phyloP scores from a whole-genome alignment of 1,284 basidiomycete species.

The Hymenochaete sp. region DNA sequence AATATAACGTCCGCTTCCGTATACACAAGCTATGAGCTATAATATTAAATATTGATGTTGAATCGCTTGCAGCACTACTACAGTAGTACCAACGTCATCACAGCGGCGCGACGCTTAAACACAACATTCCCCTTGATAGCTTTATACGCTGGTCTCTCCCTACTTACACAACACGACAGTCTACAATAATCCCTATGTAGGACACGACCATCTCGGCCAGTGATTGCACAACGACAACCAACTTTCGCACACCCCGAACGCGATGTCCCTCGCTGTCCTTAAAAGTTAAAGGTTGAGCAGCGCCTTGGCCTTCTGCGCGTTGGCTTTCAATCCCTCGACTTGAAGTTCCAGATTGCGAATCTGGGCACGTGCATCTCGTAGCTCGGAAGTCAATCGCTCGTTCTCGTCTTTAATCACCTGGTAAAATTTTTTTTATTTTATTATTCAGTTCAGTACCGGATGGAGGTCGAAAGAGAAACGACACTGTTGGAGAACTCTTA shows the following conservation, averaged over 20 bases:
- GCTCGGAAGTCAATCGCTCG: constrained; percentile 47
- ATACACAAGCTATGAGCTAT: too few relatives aligned
- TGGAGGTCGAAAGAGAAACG: not conserved
- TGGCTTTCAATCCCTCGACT: constrained; percentile 67
- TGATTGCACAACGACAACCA: not conserved
- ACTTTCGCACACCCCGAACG: too few relatives aligned
- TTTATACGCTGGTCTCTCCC: not conserved
- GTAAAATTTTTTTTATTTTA: constrained; percentile 10
- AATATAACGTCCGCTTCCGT: too few relatives aligned
- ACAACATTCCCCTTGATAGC: not conserved
- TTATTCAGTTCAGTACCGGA: not conserved
- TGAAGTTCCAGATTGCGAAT: constrained; percentile 77
- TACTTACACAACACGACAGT: not conserved
- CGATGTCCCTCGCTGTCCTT: too few relatives aligned
- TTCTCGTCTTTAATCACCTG: constrained; percentile 48
- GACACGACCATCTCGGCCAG: not conserved
- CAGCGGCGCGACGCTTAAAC: too few relatives aligned
- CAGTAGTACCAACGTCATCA: too few relatives aligned
- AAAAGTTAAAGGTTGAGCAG: constrained; percentile 11
- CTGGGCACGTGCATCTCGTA: constrained; percentile 69
- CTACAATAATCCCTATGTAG: not conserved
- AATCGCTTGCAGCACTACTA: too few relatives aligned
- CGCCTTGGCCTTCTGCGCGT: constrained; percentile 54
- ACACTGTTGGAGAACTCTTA: constrained; percentile 12
- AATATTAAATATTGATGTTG: too few relatives aligned